These are phyloP conservation scores for Xerocomellus chrysenteron DNA, from an alignment of 768 basidiomycete genomes.

Conservation along the genomic window DNA sequence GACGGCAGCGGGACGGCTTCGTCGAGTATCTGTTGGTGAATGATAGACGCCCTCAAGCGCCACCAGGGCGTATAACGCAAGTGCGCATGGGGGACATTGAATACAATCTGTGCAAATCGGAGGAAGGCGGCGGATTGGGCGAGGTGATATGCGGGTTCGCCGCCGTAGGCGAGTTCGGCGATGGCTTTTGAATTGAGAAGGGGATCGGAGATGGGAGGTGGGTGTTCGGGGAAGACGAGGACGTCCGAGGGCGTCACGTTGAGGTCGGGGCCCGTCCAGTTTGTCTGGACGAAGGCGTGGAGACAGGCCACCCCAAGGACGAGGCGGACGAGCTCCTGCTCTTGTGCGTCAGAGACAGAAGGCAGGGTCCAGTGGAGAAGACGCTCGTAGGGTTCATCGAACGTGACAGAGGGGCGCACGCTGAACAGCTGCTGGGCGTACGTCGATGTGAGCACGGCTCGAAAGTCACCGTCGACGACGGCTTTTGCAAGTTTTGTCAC, in stretches of 20 bases:
- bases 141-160: constrained; percentile 97
- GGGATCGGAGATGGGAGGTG: constrained; percentile 41
- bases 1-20: constrained; percentile 67
- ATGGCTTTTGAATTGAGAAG: constrained; percentile 64
- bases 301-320: constrained; percentile 74
- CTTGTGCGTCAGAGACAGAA: constrained; percentile 34
- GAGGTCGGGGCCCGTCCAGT: constrained; percentile 95
- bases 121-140: constrained; percentile 67
- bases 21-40: constrained; percentile 79
- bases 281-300: constrained; percentile 88
- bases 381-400: constrained; percentile 40
- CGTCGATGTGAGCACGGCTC: constrained; percentile 47
- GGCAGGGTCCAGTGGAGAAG: constrained; percentile 34
- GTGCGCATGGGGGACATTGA: constrained; percentile 50
- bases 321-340: constrained; percentile 57
- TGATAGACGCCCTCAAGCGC: constrained; percentile 67
- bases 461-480: constrained; percentile 61
- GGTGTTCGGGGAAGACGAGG: constrained; percentile 36
- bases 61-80: constrained; percentile 69
- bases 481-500: constrained; percentile 46
- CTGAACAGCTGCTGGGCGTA: constrained; percentile 43
- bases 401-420: constrained; percentile 28
- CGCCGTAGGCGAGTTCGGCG: constrained; percentile 74
- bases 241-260: constrained; percentile 48
- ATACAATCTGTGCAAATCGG: constrained; percentile 68